Conservation (phyloP, 495 filamentous ascomycete genomes). For the Aspergillus bertholletiae region DNA sequence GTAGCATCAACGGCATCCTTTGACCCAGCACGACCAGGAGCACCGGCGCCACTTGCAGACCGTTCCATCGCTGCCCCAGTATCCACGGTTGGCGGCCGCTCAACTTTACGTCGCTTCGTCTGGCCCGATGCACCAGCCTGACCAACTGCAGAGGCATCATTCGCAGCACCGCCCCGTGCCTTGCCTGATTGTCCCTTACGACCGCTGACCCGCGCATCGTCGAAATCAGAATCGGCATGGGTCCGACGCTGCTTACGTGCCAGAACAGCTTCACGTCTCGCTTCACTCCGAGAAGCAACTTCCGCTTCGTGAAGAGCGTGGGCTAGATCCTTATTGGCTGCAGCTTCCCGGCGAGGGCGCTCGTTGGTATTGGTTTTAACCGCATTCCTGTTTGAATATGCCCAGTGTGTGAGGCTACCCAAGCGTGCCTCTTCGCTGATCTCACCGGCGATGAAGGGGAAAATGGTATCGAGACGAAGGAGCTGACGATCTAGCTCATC, state of each 20-base stretch:
- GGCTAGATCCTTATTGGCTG: slow-evolving; percentile 53
- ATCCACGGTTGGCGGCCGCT: slow-evolving; percentile 49
- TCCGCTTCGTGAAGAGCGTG: slow-evolving; percentile 71
- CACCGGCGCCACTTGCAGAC: slow-evolving; percentile 56
- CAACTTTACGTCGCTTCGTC: slow-evolving; percentile 77
- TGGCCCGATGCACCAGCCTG: slow-evolving; percentile 23
- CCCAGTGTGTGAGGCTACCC: slow-evolving; percentile 92
- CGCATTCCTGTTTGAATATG: slow-evolving; percentile 78
- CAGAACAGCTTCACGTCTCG: slow-evolving; percentile 71
- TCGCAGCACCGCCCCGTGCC: slow-evolving; percentile 45
- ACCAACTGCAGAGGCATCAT: slow-evolving; percentile 25
- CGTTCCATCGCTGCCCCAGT: slow-evolving; percentile 63
- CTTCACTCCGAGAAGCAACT: slow-evolving; percentile 72
- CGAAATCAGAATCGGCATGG: slow-evolving; percentile 71
- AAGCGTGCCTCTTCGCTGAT: slow-evolving; percentile 92
- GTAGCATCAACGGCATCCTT: slow-evolving; percentile 56
- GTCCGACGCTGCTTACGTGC: slow-evolving; percentile 68
- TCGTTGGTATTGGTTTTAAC: slow-evolving; percentile 63
- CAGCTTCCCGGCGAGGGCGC: slow-evolving; percentile 72
- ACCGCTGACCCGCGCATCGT: slow-evolving; percentile 55
- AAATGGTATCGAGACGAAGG: slow-evolving; percentile 75
- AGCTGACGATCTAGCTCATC: slow-evolving; percentile 86
- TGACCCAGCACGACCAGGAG: slow-evolving; percentile 48
- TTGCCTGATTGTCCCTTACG: slow-evolving; percentile 59
- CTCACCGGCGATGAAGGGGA: slow-evolving; percentile 77